phyloP scores from a whole-genome alignment of 2,329 filamentous ascomycete species.

The Venturia pyrina region DNA sequence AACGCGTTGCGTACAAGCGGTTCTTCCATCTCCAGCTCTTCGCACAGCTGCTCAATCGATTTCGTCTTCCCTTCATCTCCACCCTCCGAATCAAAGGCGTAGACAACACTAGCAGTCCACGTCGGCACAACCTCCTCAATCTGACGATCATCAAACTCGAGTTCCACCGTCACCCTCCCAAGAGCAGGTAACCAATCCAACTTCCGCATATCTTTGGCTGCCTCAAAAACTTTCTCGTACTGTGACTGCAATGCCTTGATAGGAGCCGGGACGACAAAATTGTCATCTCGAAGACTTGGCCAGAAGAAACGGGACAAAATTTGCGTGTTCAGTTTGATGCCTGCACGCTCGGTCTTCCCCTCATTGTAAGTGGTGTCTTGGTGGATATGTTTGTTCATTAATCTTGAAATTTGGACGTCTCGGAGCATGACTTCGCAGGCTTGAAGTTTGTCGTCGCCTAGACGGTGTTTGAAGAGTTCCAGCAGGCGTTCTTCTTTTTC shows the following conservation, averaged over 20 bases:
- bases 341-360: neutral
- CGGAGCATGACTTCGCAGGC: conserved; percentile 96
- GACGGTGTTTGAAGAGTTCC: conserved; percentile 76
- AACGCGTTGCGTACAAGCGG: conserved; percentile 59
- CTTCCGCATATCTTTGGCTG: conserved; percentile 72
- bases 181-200: conserved; percentile 80
- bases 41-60: conserved; percentile 36
- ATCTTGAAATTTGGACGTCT: conserved; percentile 75
- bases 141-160: conserved; percentile 73
- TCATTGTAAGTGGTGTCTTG: conserved; percentile 16
- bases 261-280: conserved; percentile 52
- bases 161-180: conserved; percentile 67
- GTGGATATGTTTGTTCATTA: conserved; percentile 59
- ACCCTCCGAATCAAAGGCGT: conserved; percentile 53
- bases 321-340: conserved; percentile 34
- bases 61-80: conserved; percentile 23
- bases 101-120: conserved; percentile 80
- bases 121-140: conserved; percentile 65
- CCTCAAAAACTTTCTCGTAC: conserved; percentile 69
- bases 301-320: conserved; percentile 90
- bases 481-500: conserved; percentile 65
- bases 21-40: conserved; percentile 59
- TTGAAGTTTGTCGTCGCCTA: conserved; percentile 77
- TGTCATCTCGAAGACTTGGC: conserved; percentile 67
- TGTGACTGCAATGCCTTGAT: conserved; percentile 52